Base-by-base conservation (phyloP, 345 rosid genomes). In the Salix koriyanagi region DNA sequence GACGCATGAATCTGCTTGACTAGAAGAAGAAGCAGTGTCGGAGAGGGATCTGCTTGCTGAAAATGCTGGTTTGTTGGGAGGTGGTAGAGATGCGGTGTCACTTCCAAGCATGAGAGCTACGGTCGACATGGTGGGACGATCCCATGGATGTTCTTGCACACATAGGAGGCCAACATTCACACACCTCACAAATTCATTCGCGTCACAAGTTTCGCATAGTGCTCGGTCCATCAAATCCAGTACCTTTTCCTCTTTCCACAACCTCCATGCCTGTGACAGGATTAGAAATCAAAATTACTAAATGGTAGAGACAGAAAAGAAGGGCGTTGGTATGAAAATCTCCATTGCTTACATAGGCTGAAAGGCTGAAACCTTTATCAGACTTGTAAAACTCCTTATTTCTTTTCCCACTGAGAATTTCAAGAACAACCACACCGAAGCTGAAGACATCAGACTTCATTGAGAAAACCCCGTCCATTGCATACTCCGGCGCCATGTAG, bases 361-460 rank as follows among this genome's bases (percentile, higher is more conserved):
- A 41, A 25, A 84, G 87, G 61, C 78, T 71, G 26, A 70, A 37
- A 23, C 68, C 48, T 58, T 69, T 26, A 28, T 46, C 73, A 0
- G 75, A 32, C 23, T 74, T 69, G 23, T 61, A 81, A 65, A 67
- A 58, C 30, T 76, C 78, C 0, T 76, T 66, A 65, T 72, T 84
- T 56, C 15, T 84, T 69, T 48, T 79, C n/a, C 87, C 84, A 25
- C 76, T 76, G 1, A 84, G 28, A 42, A 84, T 81, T 64, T 84
- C 83, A 16, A 84, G 83, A 4, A 84, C 42, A 2, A 84, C 81
- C 6, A 84, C 66, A 0, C 84, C 86, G 44, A 81, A 84, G 60
- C 87, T 84, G n/a, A 76, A 84, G 10, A 74, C 79, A 72, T 81
- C 84, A 0, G 87, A 84, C 13, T 84, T 84, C 37, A 70, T 39